Evolutionary conservation across 2,329 filamentous ascomycete species (phyloP), one percentile per base, ranked within the genome.

Genomic region (Parastagonospora avenae): DNA sequence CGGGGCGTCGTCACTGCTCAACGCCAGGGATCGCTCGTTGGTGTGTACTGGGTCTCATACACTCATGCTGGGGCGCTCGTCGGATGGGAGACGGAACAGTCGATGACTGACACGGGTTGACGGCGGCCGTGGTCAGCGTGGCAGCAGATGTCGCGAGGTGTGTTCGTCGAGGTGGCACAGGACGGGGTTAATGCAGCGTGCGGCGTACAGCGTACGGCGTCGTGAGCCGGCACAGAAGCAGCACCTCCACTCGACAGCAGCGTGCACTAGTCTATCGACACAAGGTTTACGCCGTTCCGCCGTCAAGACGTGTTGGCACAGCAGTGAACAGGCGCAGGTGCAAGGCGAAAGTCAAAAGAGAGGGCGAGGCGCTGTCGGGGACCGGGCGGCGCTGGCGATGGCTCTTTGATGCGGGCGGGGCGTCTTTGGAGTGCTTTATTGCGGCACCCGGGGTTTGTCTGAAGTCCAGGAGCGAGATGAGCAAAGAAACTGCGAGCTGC

Each of bases 401-500:
- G 48, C 36, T 15, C 35, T 16, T 10, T 32, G 27, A 15, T 8
- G 8, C 8, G 46, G 47, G 27, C 16, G 54, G 43, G 54, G 54
- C 48, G 47, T 37, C 9, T 48, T 28, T 45, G 42, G 40, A 16
- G 35, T 47, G 43, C 49, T 57, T 55, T 55, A 56, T 59, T 50
- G 44, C 56, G 48, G 52, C 53, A 45, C 36, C 52, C 44, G 12
- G 38, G 55, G 43, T 9, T 12, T 42, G 39, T 42, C 29, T 33
- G 30, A 24, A 3, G 19, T 24, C 19, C 19, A 24, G n/a, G 14
- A 10, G 30, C 29, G 28, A 30, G 39, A 42, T 28, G 14, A 42
- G 30, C 39, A 37, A 6, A 30, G 16, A 36, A 33, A 33, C 32
- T 10, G 32, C 12, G 32, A 33, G 32, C 6, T 14, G 32, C 33